Base-by-base conservation (phyloP, 768 basidiomycete species). In the Panellus pusillus region DNA sequence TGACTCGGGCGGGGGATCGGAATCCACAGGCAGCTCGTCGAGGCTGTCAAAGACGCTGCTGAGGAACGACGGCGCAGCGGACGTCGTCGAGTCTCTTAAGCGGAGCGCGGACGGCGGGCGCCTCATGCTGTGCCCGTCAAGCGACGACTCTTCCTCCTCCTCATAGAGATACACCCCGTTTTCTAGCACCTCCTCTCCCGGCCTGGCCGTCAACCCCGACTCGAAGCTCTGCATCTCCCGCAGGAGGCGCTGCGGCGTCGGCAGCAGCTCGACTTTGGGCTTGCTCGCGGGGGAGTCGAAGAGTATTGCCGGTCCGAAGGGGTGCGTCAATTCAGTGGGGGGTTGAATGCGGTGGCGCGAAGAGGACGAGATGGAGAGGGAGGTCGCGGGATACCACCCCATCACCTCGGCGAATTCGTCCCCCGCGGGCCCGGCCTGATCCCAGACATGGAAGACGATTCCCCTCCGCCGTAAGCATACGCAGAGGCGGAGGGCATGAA, bases 211-310 rank as follows among this genome's bases (percentile, higher is more conserved):
- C 35, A 88, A 67, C 1, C 84, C 84, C 4, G 90, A 92, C 60
- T 93, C 91, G 64, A 93, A 93, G 0, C 88, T 90, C 60, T 92
- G 89, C 86, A 92, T 89, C 66, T 86, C 87, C 19, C 90, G 85
- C n/a, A 93, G 66, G 39, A 76, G 24, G 24, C 24, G 73, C 4
- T 80, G 82, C 1, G 82, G 77, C 2, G 79, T 61, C 4, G 75
- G 73, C 4, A 82, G 65, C 44, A 70, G 74, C 15, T 80, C 68
- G 1, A 73, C 47, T 1, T 72, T 68, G 8, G 76, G 73, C 31
- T 70, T 75, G 54, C 78, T 73, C 0, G 75, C 66, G 4, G 86
- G 87, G 0, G 81, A 75, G 50, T 84, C 83, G 61, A 87, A 91
- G 3, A 71, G 58, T 28, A 91, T 77, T 8, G 81, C 81, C 5